Evolutionary conservation across 2,329 filamentous ascomycete genomes (phyloP), one percentile per base, ranked within the genome.

Genomic region (Stagonosporopsis vannaccii): DNA sequence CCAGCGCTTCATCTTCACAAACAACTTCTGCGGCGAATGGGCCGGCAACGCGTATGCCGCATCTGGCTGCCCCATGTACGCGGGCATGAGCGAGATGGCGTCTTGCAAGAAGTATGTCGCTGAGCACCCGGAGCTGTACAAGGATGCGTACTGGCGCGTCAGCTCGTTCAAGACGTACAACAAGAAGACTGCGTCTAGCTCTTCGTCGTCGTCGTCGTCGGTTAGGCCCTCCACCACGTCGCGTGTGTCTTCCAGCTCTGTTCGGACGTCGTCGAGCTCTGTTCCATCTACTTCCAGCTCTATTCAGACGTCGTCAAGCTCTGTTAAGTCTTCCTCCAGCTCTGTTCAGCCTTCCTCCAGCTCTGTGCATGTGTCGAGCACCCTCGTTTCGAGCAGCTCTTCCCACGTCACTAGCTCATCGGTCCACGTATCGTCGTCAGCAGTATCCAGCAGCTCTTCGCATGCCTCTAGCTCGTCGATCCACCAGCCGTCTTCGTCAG

Each of bases 21-120:
- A 87, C 2, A 90, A 88, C n/a, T 91, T 96, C 74, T 97, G 92
- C 76, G 92, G 92, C 20, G 85, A 89, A 70, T 96, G 92, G 92
- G 92, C 91, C 4, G 91, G 91, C 22, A 74, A 80, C 33, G 85
- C 87, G 28, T 96, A 89, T 86, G 67, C 69, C 50, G 65, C 75
- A 28, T 82, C 86, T 60, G 81, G 82, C 44, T 92, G 89, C 75
- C 81, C 9, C 77, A 58, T 53, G 42, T 51, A 43, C 13, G 15
- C 35, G 1, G 41, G 51, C 15, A 56, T 65, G 13, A 46, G 30
- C 37, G 23, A 51, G 22, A 56, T 60, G 60, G 58, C 52, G 12
- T 58, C 85, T 0, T 96, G 92, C 80, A 72, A 86, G 42, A 84
- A 85, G 26, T 96, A 86, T 71, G 92, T 96, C 20, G 80, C 81